A percentile compares a stretch with the other conserved stretches of the same genome.
These are phyloP conservation scores for Chamaenerion angustifolium DNA, from an alignment of 345 rosid genomes.

Conservation along the genomic window DNA sequence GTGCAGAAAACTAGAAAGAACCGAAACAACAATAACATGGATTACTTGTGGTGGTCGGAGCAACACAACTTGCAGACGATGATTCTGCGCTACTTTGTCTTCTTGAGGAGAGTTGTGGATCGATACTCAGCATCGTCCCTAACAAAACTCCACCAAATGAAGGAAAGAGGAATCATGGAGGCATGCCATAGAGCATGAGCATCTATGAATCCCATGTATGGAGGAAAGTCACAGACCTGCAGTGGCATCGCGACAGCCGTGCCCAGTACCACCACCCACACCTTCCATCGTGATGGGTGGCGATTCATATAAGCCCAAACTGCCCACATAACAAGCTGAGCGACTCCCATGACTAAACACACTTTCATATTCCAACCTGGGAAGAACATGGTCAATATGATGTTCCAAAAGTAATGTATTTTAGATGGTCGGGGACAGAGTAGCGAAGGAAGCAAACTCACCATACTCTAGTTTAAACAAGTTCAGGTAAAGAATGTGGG, in stretches of 20 bases:
- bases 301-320: conserved; percentile 51
- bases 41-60: no score
- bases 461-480: conserved; percentile 68
- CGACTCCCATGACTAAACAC: conserved; percentile 40
- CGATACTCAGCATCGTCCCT: conserved; percentile 67
- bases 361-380: conserved; percentile 78
- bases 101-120: conserved; percentile 50
- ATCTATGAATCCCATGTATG: conserved; percentile 56
- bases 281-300: conserved; percentile 74
- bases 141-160: conserved; percentile 82
- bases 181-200: conserved; percentile 74
- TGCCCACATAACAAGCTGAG: conserved; percentile 69
- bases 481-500: conserved; percentile 81
- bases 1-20: no score
- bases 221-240: conserved; percentile 60
- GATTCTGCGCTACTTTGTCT: no score
- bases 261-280: conserved; percentile 45
- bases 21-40: no score
- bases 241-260: conserved; percentile 41
- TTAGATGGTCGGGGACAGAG: neutral
- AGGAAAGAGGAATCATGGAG: conserved; percentile 52
- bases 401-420: no score
- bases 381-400: no score
- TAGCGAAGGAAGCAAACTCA: conserved; percentile 15
- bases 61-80: no score